Conservation (phyloP, 2,329 filamentous ascomycete genomes). For the Chalaropsis ovoidea region DNA sequence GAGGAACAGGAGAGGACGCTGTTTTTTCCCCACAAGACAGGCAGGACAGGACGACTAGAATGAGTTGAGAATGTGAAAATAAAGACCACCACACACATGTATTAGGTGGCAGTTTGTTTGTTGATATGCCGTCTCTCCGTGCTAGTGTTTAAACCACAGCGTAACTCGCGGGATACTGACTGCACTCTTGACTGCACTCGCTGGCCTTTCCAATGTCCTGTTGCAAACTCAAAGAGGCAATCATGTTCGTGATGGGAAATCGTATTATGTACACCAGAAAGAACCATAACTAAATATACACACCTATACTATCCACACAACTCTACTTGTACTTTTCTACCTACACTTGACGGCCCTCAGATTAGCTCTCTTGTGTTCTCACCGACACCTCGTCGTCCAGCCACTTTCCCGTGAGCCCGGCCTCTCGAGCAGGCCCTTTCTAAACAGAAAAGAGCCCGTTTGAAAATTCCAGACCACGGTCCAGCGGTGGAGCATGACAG, state of each 20-base stretch:
- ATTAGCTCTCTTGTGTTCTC: slow-evolving; percentile 50
- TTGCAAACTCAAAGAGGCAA: too few relatives aligned
- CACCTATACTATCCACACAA: neutral
- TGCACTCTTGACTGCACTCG: too few relatives aligned
- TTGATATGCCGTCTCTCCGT: neutral
- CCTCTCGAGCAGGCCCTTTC: neutral
- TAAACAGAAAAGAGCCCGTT: neutral
- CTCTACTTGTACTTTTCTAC: neutral
- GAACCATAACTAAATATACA: too few relatives aligned
- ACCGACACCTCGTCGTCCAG: slow-evolving; percentile 35
- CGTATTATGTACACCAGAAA: too few relatives aligned
- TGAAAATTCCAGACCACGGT: neutral
- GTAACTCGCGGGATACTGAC: too few relatives aligned
- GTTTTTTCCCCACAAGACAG: neutral
- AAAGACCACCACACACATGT: slow-evolving; percentile 13
- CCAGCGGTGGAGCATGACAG: neutral
- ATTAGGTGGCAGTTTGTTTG: slow-evolving; percentile 1
- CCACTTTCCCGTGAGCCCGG: neutral
- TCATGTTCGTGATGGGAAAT: too few relatives aligned
- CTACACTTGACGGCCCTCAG: slow-evolving; percentile 37
- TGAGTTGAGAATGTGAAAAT: slow-evolving; percentile 20
- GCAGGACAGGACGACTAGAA: neutral
- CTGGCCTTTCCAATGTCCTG: too few relatives aligned
- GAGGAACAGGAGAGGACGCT: neutral
- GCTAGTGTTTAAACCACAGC: too few relatives aligned